A percentile compares a stretch with the other conserved stretches of the same genome.
Conservation (phyloP, 371 early-diverging fungal genomes). For the Blakeslea trispora region DNA sequence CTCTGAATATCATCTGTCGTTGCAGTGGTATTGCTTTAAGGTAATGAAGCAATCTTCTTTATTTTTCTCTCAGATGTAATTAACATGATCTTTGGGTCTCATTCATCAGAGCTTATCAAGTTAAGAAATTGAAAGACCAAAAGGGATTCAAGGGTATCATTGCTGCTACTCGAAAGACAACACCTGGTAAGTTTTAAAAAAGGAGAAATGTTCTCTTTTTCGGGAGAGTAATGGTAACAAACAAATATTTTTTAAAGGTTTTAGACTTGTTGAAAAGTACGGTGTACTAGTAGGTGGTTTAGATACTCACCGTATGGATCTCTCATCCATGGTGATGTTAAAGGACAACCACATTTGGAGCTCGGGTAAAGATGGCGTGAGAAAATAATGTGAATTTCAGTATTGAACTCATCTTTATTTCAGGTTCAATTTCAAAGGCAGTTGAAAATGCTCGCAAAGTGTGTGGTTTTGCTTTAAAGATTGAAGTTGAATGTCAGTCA, state of each 20-base stretch:
- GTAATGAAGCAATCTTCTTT: slow-evolving; percentile 38
- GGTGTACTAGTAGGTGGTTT: slow-evolving; percentile 96
- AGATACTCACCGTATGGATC: slow-evolving; percentile 96
- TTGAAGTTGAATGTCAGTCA: slow-evolving; percentile 95
- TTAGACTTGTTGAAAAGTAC: slow-evolving; percentile 97
- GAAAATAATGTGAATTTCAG: too few relatives aligned
- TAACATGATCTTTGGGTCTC: too few relatives aligned
- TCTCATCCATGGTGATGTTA: slow-evolving; percentile 97
- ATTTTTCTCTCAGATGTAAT: too few relatives aligned
- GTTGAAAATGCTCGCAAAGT: slow-evolving; percentile 78
- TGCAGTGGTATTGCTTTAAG: slow-evolving; percentile 94
- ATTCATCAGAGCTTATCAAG: slow-evolving; percentile 53
- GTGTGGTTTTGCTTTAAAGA: slow-evolving; percentile 92
- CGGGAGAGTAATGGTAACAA: slow-evolving; percentile 1
- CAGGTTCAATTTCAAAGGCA: slow-evolving; percentile 83
- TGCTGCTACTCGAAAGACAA: slow-evolving; percentile 98
- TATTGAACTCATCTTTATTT: background rate
- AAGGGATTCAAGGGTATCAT: slow-evolving; percentile 84
- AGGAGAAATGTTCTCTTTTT: too few relatives aligned
- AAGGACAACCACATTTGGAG: slow-evolving; percentile 99
- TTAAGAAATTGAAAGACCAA: slow-evolving; percentile 68
- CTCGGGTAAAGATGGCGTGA: slow-evolving; percentile 52
- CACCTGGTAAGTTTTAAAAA: slow-evolving; percentile 73
- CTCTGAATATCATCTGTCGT: slow-evolving; percentile 92
- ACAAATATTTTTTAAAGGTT: slow-evolving; percentile 54